Conservation (phyloP, 768 basidiomycete species). For the Lactarius sp. region DNA sequence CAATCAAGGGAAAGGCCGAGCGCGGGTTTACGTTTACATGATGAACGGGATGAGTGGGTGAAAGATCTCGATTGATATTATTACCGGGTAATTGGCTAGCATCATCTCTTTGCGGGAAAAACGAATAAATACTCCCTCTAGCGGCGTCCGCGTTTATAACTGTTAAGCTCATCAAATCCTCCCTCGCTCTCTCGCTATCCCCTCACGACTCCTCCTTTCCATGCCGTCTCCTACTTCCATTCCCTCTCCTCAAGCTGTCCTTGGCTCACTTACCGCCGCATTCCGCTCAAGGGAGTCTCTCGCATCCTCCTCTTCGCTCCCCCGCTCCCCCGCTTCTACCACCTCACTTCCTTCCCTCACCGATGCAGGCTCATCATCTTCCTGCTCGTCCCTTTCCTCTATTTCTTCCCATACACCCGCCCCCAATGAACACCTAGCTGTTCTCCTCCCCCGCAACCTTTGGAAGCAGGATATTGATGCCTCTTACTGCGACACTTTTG, state of each 20-base stretch:
- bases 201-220: constrained; percentile 3
- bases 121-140: constrained; percentile 17
- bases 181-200: background rate
- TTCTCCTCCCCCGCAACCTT: constrained; percentile 59
- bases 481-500: constrained; percentile 64
- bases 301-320: constrained; percentile 20
- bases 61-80: constrained; percentile 14
- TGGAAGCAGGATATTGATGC: constrained; percentile 77
- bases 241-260: constrained; percentile 9
- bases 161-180: constrained; percentile 3
- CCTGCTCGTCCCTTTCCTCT: constrained; percentile 26
- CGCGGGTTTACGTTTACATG: constrained; percentile 17
- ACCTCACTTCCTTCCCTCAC: constrained; percentile 27
- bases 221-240: constrained; percentile 6
- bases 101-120: background rate
- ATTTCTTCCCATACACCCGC: constrained; percentile 26
- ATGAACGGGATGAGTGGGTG: constrained; percentile 4
- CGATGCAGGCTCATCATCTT: constrained; percentile 27
- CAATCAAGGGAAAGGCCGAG: constrained; percentile 17
- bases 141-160: constrained; percentile 11
- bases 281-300: constrained; percentile 20
- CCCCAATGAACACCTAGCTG: constrained; percentile 70
- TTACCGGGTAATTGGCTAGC: background rate
- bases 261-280: constrained; percentile 20
- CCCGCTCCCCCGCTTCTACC: constrained; percentile 22